phyloP scores from a whole-genome alignment of 805 yeast species.

The Candida patagonica region DNA sequence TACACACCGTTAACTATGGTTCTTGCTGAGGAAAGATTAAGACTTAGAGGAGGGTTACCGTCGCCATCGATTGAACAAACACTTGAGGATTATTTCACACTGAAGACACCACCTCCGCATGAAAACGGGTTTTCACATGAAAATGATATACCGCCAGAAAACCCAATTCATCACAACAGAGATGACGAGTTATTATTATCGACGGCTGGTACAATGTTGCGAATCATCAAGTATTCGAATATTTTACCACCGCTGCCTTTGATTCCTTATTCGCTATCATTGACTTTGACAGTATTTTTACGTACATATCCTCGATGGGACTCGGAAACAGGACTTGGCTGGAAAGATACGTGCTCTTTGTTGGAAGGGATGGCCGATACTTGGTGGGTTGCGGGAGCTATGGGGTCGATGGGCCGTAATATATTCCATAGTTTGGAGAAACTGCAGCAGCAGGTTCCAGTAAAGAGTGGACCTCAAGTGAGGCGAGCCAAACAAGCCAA shows the following conservation, averaged over 20 bases:
- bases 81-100: constrained; percentile 5
- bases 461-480: background rate
- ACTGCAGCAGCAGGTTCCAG: background rate
- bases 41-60: background rate
- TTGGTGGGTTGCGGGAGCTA: constrained; percentile 32
- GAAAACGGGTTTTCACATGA: background rate
- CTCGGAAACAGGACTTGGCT: constrained; percentile 21
- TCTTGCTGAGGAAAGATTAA: constrained; percentile 14
- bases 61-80: constrained; percentile 2
- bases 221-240: constrained; percentile 18
- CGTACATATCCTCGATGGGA: constrained; percentile 24
- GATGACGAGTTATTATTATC: constrained; percentile 13
- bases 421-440: constrained; percentile 18
- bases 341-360: constrained; percentile 23
- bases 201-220: constrained; percentile 23
- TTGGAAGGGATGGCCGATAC: constrained; percentile 22
- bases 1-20: constrained; percentile 16
- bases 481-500: background rate
- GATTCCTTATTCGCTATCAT: constrained; percentile 28
- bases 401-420: constrained; percentile 27
- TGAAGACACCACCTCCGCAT: background rate
- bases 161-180: background rate
- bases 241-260: constrained; percentile 26
- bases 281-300: constrained; percentile 29
- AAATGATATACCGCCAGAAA: background rate